Evolutionary conservation across 495 filamentous ascomycete species (phyloP).

Genomic region (Podospora fimiseda): DNA sequence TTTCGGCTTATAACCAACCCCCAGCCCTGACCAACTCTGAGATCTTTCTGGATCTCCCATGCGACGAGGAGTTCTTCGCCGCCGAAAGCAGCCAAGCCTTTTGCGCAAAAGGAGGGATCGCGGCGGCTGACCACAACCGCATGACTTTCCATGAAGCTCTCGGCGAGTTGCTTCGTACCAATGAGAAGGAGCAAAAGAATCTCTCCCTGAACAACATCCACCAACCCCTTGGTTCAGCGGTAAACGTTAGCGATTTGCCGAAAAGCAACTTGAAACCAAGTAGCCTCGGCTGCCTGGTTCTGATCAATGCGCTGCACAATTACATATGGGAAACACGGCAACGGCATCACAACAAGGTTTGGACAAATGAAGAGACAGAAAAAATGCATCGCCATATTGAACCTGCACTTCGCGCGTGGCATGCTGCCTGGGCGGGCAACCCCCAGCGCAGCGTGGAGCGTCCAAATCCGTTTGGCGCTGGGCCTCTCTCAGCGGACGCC

Average conservation of each 20-base stretch:
- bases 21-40: slow-evolving; percentile 93
- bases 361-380: slow-evolving; percentile 88
- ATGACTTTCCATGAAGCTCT: slow-evolving; percentile 71
- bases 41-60: slow-evolving; percentile 83
- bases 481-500: slow-evolving; percentile 85
- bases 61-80: slow-evolving; percentile 87
- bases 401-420: slow-evolving; percentile 90
- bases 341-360: slow-evolving; percentile 79
- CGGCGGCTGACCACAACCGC: slow-evolving; percentile 57
- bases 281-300: slow-evolving; percentile 85
- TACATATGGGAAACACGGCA: slow-evolving; percentile 98
- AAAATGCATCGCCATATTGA: slow-evolving; percentile 96
- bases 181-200: slow-evolving; percentile 56
- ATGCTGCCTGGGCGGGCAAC: slow-evolving; percentile 86
- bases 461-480: slow-evolving; percentile 82
- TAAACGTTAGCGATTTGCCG: slow-evolving; percentile 43
- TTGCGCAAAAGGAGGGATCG: slow-evolving; percentile 65
- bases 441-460: slow-evolving; percentile 81
- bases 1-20: slow-evolving; percentile 86
- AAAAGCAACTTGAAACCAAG: slow-evolving; percentile 73
- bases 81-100: slow-evolving; percentile 76
- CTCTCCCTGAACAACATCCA: slow-evolving; percentile 33
- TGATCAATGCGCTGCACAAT: slow-evolving; percentile 95
- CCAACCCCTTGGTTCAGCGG: slow-evolving; percentile 39
- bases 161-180: slow-evolving; percentile 71